Percentiles rank a stretch among this genome's conserved stretches.
These are phyloP conservation scores for Mycena maculata DNA, from an alignment of 768 basidiomycete species.

Conservation along the genomic window DNA sequence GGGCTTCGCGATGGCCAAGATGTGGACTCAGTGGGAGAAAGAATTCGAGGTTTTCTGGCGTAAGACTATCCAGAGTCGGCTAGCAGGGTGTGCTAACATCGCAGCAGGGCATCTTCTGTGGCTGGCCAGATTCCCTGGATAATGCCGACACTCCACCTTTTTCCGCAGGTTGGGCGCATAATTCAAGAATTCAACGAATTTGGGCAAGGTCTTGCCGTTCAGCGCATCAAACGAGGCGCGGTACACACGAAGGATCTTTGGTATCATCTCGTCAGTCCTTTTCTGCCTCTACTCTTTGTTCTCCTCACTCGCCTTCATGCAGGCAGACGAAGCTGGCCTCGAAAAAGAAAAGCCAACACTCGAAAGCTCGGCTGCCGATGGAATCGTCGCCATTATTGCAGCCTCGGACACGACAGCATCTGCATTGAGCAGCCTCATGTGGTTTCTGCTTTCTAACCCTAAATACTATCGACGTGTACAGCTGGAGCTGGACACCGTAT, in stretches of 20 bases:
- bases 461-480: slow-evolving; percentile 46
- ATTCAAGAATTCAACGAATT: slow-evolving; percentile 20
- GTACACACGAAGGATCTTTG: slow-evolving; percentile 57
- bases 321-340: slow-evolving; percentile 57
- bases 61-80: slow-evolving; percentile 36
- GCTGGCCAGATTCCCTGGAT: slow-evolving; percentile 46
- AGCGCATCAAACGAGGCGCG: slow-evolving; percentile 31
- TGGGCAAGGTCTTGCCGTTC: slow-evolving; percentile 6
- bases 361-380: slow-evolving; percentile 51
- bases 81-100: background rate
- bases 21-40: slow-evolving; percentile 54
- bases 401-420: slow-evolving; percentile 54
- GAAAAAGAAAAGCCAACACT: slow-evolving; percentile 46
- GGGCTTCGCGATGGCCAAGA: slow-evolving; percentile 50
- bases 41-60: slow-evolving; percentile 57
- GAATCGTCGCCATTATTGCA: slow-evolving; percentile 51
- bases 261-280: slow-evolving; percentile 48
- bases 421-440: slow-evolving; percentile 46
- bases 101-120: slow-evolving; percentile 47
- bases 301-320: background rate
- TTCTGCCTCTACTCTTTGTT: background rate
- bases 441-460: slow-evolving; percentile 49
- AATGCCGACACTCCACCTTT: slow-evolving; percentile 1
- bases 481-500: slow-evolving; percentile 46
- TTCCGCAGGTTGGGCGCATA: slow-evolving; percentile 12